phyloP scores from a whole-genome alignment of 2,329 filamentous ascomycete genomes.

The Escovopsis sp. region DNA sequence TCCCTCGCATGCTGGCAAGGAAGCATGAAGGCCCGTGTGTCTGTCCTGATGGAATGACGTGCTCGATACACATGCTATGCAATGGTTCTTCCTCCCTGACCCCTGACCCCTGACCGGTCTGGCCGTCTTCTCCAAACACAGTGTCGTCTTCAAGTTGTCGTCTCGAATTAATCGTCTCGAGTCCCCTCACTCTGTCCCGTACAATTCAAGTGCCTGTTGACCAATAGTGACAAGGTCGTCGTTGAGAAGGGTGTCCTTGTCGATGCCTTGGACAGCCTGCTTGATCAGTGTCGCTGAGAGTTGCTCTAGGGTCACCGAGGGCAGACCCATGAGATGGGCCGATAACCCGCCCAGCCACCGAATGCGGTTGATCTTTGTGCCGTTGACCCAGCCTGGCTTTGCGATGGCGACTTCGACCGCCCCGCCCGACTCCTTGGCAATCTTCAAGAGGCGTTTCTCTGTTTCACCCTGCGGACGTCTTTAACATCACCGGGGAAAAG shows the following conservation, averaged over 20 bases:
- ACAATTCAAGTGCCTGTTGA: neutral
- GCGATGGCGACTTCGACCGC: constrained; percentile 1
- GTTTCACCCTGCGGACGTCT: constrained; percentile 1
- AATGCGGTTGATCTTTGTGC: neutral
- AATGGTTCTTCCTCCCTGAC: neutral
- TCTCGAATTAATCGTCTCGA: neutral
- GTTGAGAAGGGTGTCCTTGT: constrained; percentile 3
- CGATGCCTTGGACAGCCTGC: constrained; percentile 1
- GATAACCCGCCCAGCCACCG: neutral
- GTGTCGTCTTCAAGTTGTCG: neutral
- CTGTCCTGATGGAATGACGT: neutral
- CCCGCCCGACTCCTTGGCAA: constrained; percentile 1
- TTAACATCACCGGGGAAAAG: neutral
- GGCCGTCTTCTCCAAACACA: too few species aligned
- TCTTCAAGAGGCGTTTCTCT: constrained; percentile 1
- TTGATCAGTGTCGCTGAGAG: constrained; percentile 1
- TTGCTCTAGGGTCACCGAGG: constrained; percentile 1
- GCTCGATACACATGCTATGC: neutral
- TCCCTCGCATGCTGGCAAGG: too few species aligned
- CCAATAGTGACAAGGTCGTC: constrained; percentile 5
- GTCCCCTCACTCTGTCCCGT: neutral
- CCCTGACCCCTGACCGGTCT: neutral
- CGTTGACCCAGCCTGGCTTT: constrained; percentile 2
- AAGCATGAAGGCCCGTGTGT: too few species aligned
- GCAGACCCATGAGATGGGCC: neutral